Conservation (phyloP, 1,284 basidiomycete genomes). For the Sphaerobolus stellatus region DNA sequence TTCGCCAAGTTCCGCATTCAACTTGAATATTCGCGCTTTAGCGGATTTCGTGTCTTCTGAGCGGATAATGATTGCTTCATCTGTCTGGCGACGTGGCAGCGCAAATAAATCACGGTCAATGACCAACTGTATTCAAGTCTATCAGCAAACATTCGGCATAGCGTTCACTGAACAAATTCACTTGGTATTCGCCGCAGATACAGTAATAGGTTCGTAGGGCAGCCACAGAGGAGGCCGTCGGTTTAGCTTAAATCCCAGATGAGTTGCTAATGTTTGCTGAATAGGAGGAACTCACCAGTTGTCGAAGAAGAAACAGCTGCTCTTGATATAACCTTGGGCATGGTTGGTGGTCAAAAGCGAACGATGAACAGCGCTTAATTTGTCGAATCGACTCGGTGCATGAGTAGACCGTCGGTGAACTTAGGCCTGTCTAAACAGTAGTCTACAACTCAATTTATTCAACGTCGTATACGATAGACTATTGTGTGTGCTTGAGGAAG, state of each 20-base stretch:
- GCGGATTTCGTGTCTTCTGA: constrained; percentile 55
- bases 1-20: constrained; percentile 64
- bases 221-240: constrained; percentile 74
- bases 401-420: no score
- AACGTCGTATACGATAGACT: no score
- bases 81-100: constrained; percentile 70
- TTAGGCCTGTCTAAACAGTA: no score
- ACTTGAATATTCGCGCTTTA: constrained; percentile 72
- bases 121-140: constrained; percentile 56
- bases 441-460: no score
- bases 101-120: constrained; percentile 71
- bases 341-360: not conserved
- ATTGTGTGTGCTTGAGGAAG: no score
- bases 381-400: no score
- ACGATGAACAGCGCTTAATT: no score
- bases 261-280: no score
- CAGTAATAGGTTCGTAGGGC: constrained; percentile 77
- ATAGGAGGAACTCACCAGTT: constrained; percentile 54
- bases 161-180: constrained; percentile 10
- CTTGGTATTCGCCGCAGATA: constrained; percentile 22
- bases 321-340: constrained; percentile 65
- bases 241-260: constrained; percentile 51
- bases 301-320: constrained; percentile 79
- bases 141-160: constrained; percentile 13
- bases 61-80: constrained; percentile 70